These are phyloP conservation scores for Mycotypha africana DNA, from an alignment of 371 early-diverging fungal genomes.

Conservation along the genomic window DNA sequence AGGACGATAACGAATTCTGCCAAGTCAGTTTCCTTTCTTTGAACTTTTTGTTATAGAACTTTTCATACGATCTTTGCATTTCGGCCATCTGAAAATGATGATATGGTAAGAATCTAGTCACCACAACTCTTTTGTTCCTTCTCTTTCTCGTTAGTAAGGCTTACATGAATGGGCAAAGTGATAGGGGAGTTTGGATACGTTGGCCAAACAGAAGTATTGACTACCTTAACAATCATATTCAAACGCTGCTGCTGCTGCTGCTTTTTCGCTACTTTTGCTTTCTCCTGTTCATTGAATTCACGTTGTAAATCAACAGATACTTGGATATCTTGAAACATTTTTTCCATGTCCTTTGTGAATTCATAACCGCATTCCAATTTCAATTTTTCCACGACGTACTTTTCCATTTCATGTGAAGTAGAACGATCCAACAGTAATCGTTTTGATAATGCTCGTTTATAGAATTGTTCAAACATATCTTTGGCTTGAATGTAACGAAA, in stretches of 20 bases:
- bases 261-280: no score
- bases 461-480: constrained; percentile 94
- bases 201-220: constrained; percentile 91
- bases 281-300: constrained; percentile 31
- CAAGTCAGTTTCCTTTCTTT: constrained; percentile 79
- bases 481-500: constrained; percentile 91
- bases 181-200: constrained; percentile 67
- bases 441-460: constrained; percentile 86
- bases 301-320: constrained; percentile 65
- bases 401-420: constrained; percentile 79
- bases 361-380: constrained; percentile 85
- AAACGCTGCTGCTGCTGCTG: constrained; percentile 33
- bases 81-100: constrained; percentile 46
- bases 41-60: constrained; percentile 72
- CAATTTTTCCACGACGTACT: constrained; percentile 75
- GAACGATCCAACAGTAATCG: constrained; percentile 76
- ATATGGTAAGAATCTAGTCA: neutral
- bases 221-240: constrained; percentile 73
- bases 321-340: constrained; percentile 90
- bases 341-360: constrained; percentile 87
- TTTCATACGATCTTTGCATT: constrained; percentile 61
- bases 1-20: constrained; percentile 79
- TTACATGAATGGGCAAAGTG: constrained; percentile 64
- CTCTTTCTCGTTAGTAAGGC: constrained; percentile 2
- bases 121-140: no score